Evolutionary conservation across 176 grass and related monocot genomes (phyloP).

Genomic region (Lolium perenne): DNA sequence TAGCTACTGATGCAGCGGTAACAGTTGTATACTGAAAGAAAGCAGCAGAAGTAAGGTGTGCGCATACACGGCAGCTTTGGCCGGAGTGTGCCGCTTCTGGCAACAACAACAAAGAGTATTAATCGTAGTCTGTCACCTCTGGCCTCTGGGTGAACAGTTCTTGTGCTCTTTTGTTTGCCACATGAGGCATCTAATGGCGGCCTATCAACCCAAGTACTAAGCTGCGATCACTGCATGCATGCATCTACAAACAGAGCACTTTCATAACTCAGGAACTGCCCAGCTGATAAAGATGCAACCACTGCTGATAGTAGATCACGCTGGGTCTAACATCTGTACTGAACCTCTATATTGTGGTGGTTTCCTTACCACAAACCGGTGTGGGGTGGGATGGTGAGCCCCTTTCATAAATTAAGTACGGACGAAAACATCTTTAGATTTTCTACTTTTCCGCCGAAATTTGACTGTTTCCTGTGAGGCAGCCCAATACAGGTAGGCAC

Average conservation of each 20-base stretch:
- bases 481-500: slow-evolving; percentile 4
- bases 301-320: not conserved
- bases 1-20: not conserved
- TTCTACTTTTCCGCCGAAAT: not conserved
- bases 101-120: not conserved
- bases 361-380: not conserved
- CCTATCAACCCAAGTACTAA: slow-evolving; percentile 46
- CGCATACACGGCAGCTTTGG: not conserved
- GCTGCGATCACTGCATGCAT: slow-evolving; percentile 29
- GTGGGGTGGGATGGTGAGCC: not conserved
- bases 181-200: slow-evolving; percentile 38
- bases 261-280: slow-evolving; percentile 30
- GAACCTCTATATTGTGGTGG: not conserved
- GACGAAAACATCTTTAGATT: not conserved
- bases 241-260: not conserved
- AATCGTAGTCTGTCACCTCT: slow-evolving; percentile 15
- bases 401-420: not conserved
- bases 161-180: slow-evolving; percentile 32
- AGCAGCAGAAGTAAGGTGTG: not conserved
- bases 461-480: not conserved
- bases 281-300: not conserved
- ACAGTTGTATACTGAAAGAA: not conserved
- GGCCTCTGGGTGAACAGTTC: slow-evolving; percentile 9
- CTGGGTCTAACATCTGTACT: not conserved
- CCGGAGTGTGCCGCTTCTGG: not conserved